Evolutionary conservation across 805 yeast genomes (phyloP).

Genomic region (Debaryomyces tyrocola): DNA sequence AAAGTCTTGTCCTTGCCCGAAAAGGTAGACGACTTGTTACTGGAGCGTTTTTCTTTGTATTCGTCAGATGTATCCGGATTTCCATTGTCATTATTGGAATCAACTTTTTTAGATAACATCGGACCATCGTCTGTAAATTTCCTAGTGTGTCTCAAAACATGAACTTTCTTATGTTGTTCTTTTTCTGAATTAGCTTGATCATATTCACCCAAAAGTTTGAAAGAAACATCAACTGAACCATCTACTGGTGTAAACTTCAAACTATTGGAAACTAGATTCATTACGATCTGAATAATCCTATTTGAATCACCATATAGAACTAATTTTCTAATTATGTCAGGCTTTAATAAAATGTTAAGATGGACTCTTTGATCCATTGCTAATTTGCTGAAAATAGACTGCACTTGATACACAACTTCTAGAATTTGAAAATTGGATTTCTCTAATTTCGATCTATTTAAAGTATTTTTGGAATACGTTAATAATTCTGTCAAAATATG

Average conservation of each 20-base stretch:
- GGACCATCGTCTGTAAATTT: neutral
- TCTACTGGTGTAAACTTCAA: slow-evolving; percentile 90
- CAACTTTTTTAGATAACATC: neutral
- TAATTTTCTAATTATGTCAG: slow-evolving; percentile 59
- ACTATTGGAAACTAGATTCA: slow-evolving; percentile 89
- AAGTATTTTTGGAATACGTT: slow-evolving; percentile 89
- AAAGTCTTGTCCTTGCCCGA: neutral
- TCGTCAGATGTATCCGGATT: neutral
- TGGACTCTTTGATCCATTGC: slow-evolving; percentile 77
- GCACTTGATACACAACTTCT: slow-evolving; percentile 82
- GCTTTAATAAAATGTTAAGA: slow-evolving; percentile 60
- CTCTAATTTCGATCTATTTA: slow-evolving; percentile 80
- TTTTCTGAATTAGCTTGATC: slow-evolving; percentile 50
- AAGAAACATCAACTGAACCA: slow-evolving; percentile 70
- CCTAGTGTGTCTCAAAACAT: slow-evolving; percentile 19
- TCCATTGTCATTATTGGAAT: slow-evolving; percentile 1
- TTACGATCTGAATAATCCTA: slow-evolving; percentile 85
- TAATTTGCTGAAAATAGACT: slow-evolving; percentile 79
- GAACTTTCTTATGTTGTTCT: slow-evolving; percentile 46
- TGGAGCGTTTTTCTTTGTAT: neutral
- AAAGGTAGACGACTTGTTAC: neutral
- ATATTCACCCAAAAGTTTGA: slow-evolving; percentile 69
- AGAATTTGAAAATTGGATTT: slow-evolving; percentile 74
- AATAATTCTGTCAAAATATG: slow-evolving; percentile 88
- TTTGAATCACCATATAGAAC: slow-evolving; percentile 85